phyloP scores from a whole-genome alignment of 257 asterid genomes.

The Ajuga chamaepitys region DNA sequence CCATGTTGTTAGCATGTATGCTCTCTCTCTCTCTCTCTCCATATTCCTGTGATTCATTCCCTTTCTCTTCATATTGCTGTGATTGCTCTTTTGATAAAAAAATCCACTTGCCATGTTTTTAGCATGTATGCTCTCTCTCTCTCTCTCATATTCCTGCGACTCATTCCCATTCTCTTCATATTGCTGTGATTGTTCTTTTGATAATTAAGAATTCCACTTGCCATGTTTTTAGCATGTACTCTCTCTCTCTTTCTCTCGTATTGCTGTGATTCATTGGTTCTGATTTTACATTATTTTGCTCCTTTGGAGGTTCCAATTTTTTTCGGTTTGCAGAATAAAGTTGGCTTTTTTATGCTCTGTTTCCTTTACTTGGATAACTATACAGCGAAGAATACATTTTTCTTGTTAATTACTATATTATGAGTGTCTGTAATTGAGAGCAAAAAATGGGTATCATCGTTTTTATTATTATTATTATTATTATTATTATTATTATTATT shows the following conservation, averaged over 20 bases:
- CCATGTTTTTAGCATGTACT: no score
- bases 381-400: not conserved
- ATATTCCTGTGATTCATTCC: not conserved
- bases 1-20: conserved; percentile 60
- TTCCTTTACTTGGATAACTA: no score
- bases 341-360: not conserved
- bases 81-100: conserved; percentile 39
- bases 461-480: no score
- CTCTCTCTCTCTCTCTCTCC: conserved; percentile 6
- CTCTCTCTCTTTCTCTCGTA: conserved; percentile 1
- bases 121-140: conserved; percentile 40
- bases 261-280: not conserved
- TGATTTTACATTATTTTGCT: not conserved
- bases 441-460: no score
- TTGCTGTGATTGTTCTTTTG: no score
- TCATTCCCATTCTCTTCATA: no score
- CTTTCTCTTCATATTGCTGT: not conserved
- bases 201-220: no score
- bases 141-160: conserved; percentile 3
- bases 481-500: no score
- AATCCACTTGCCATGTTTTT: conserved; percentile 62
- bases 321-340: not conserved
- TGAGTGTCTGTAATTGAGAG: not conserved
- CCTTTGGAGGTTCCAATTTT: not conserved
- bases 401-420: not conserved